These are phyloP conservation scores for apple (Malus domestica) DNA, from an alignment of 306 rosid species.

Conservation along the genomic window ASM211411v1 NC_041789.1:26521501-26522000, in stretches of 20 bases:
- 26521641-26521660: conserved; percentile 15
- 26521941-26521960: too few relatives aligned
- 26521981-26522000: too few relatives aligned
- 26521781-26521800: not conserved
- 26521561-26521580: conserved; percentile 73
- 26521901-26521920: not conserved
- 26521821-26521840: not conserved
- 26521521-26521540: not conserved
- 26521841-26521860: not conserved
- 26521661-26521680: not conserved
- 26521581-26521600: conserved; percentile 65
- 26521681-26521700: not conserved
- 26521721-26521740: not conserved
- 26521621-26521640: conserved; percentile 21
- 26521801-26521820: not conserved
- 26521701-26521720: too few relatives aligned
- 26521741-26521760: not conserved
- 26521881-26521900: not conserved
- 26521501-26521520: not conserved
- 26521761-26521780: not conserved
- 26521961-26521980: accelerated
- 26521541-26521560: not conserved
- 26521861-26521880: not conserved
- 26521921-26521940: not conserved
- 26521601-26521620: conserved; percentile 39